These are phyloP conservation scores for Myochromella boudieri DNA, from an alignment of 768 basidiomycete species.

Conservation along the genomic window DNA sequence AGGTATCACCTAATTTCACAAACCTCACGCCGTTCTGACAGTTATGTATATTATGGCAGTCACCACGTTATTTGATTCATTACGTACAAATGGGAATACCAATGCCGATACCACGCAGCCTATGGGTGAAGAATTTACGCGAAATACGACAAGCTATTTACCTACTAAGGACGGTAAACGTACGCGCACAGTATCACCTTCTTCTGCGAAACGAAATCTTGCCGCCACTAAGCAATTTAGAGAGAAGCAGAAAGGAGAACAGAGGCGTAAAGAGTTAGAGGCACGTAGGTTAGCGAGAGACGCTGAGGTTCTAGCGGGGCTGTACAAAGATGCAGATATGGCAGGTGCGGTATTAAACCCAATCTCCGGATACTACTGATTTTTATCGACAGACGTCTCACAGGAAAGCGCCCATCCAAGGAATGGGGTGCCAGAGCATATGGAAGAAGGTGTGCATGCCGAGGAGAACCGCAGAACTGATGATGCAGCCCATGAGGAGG, in stretches of 20 bases:
- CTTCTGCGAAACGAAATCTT: constrained; percentile 34
- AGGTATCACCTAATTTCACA: constrained; percentile 31
- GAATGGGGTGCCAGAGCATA: no score
- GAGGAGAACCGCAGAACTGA: constrained; percentile 15
- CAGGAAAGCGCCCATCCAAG: no score
- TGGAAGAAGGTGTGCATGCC: constrained; percentile 11
- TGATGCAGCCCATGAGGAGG: constrained; percentile 31
- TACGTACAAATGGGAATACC: constrained; percentile 25
- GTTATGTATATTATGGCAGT: constrained; percentile 22
- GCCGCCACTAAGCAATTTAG: constrained; percentile 36
- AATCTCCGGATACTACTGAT: no score
- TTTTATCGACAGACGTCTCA: neutral
- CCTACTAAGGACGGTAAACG: constrained; percentile 43
- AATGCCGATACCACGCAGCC: constrained; percentile 12
- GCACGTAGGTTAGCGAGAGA: constrained; percentile 37
- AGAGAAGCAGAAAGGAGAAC: constrained; percentile 40
- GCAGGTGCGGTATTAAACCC: constrained; percentile 20
- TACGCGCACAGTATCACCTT: constrained; percentile 49
- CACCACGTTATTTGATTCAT: constrained; percentile 31
- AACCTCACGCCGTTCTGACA: neutral
- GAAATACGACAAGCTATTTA: constrained; percentile 30
- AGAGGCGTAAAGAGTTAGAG: constrained; percentile 36
- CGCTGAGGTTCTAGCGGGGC: constrained; percentile 38
- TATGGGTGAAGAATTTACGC: constrained; percentile 30
- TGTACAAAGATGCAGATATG: constrained; percentile 30